Base-by-base conservation (phyloP, 495 filamentous ascomycete species). In the Neurospora cerealis region DNA sequence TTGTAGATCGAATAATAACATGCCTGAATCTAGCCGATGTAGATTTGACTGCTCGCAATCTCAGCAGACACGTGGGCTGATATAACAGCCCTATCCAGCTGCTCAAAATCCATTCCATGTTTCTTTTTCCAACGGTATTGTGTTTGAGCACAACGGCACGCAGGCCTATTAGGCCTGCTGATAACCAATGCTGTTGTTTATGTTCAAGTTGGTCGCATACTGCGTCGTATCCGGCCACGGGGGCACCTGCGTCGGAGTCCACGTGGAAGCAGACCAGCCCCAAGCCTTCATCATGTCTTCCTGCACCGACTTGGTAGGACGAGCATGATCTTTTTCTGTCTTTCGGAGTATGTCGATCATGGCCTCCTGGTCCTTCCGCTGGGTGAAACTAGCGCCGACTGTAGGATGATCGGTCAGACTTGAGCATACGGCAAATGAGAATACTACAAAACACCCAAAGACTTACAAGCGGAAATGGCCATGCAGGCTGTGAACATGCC, bases 401-500 rank as follows among this genome's bases (percentile, higher is more conserved):
- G 41, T 28, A 21, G 13, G 21, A 28, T 71, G 71, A 72, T 77
- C 48, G 13, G 62, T 73, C 0, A 70, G 73, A 24, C 71, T 76
- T 36, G 74, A 36, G 60, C 70, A 46, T 78, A 77, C 83, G 34
- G 79, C 79, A 82, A 77, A 83, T n/a, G 79, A 79, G 46, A 74
- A 10, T 79, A 73, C 77, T 82, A 39, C 36, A 44, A 71, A 41
- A 28, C 11, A 36, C 28, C 38, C 15, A 71, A 8, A 66, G n/a
- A 79, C 84, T 77, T 80, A 87, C 85, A 86, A 72, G 84, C 83
- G 1, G 83, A 80, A 71, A 88, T 87, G 6, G 84, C 84, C 82
- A 88, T 87, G 34, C 84, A 87, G 5, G 86, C 85, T 2, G 86
- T 88, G 71, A 88, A 88, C 80, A 86, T 86, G 70, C 83, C 81